phyloP scores from a whole-genome alignment of 2,329 filamentous ascomycete species.

The Didymella glomerata region DNA sequence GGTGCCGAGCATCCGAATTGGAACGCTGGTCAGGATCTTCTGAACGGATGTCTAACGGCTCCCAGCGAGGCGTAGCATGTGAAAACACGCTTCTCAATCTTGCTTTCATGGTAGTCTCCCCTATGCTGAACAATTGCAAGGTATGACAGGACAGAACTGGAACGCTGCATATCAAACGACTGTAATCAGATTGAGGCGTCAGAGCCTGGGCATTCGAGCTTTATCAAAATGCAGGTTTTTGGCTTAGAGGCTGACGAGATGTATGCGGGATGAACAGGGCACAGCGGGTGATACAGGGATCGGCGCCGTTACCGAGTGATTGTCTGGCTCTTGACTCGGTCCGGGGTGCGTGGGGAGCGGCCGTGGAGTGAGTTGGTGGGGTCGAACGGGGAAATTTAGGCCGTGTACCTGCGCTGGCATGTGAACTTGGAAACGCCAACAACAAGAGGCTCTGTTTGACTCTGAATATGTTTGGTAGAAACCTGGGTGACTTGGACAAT shows the following conservation, averaged over 20 bases:
- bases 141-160: background rate
- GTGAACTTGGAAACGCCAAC: slow-evolving; percentile 6
- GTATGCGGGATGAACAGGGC: slow-evolving; percentile 12
- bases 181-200: slow-evolving; percentile 1
- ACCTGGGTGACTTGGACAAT: background rate
- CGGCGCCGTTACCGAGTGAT: slow-evolving; percentile 10
- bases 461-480: background rate
- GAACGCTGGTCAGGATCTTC: slow-evolving; percentile 12
- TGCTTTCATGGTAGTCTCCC: slow-evolving; percentile 10
- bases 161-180: background rate
- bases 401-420: slow-evolving; percentile 14
- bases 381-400: slow-evolving; percentile 11
- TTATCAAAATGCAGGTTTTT: slow-evolving; percentile 14
- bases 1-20: slow-evolving; percentile 8
- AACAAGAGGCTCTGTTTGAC: background rate
- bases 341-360: slow-evolving; percentile 16
- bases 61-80: slow-evolving; percentile 17
- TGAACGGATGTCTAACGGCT: slow-evolving; percentile 20
- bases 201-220: slow-evolving; percentile 4
- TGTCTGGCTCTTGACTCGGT: slow-evolving; percentile 15
- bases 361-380: slow-evolving; percentile 17
- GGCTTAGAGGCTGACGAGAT: slow-evolving; percentile 13
- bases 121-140: background rate
- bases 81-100: slow-evolving; percentile 17
- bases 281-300: slow-evolving; percentile 17